phyloP scores from a whole-genome alignment of 2,329 filamentous ascomycete genomes.

The Lecanicillium sp. region DNA sequence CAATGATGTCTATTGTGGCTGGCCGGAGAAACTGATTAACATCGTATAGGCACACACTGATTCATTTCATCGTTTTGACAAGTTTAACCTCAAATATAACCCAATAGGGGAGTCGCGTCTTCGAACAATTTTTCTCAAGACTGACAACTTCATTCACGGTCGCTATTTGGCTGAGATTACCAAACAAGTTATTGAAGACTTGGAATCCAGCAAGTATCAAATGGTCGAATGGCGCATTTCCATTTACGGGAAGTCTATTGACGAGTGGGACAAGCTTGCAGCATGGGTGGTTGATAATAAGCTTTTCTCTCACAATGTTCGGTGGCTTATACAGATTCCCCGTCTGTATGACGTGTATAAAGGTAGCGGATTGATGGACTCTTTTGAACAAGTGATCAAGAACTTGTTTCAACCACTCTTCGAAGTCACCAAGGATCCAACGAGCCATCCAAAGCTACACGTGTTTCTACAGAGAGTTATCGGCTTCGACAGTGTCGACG shows the following conservation, averaged over 20 bases:
- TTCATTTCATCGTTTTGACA: constrained; percentile 97
- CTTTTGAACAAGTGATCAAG: constrained; percentile 80
- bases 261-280: constrained; percentile 97
- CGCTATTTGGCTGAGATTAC: constrained; percentile 96
- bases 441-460: constrained; percentile 84
- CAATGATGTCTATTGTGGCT: neutral
- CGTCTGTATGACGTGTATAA: constrained; percentile 96
- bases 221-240: constrained; percentile 99
- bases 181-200: constrained; percentile 92
- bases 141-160: constrained; percentile 94
- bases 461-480: constrained; percentile 92
- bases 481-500: constrained; percentile 94
- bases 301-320: constrained; percentile 92
- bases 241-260: constrained; percentile 83
- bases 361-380: constrained; percentile 74
- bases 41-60: constrained; percentile 74
- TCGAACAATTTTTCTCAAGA: constrained; percentile 97
- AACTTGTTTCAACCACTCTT: constrained; percentile 94
- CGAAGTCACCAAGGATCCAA: constrained; percentile 83
- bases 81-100: constrained; percentile 99
- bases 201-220: constrained; percentile 98
- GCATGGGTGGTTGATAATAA: constrained; percentile 98
- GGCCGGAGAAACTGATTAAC: constrained; percentile 8
- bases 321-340: constrained; percentile 94
- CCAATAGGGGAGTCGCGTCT: constrained; percentile 91